A percentile compares a stretch with the other conserved stretches of the same genome.
Evolutionary conservation across 2,329 filamentous ascomycete species (phyloP).

Genomic region (Microsporum canis): DNA sequence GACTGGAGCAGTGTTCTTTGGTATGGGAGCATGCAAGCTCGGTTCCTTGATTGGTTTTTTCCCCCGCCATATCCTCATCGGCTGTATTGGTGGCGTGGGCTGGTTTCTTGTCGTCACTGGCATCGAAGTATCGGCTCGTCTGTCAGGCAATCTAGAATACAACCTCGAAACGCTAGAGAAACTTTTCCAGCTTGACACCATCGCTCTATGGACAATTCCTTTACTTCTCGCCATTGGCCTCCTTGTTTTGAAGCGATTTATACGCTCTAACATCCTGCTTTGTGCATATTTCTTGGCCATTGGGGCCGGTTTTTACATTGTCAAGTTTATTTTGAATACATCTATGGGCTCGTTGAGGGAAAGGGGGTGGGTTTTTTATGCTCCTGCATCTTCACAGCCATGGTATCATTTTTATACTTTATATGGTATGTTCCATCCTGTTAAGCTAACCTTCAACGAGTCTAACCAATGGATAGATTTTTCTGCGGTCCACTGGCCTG

Average conservation of each 20-base stretch:
- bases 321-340: conserved; percentile 46
- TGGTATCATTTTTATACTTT: conserved; percentile 98
- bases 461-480: conserved; percentile 48
- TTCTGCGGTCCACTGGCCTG: conserved; percentile 67
- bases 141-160: conserved; percentile 77
- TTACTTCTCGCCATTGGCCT: conserved; percentile 64
- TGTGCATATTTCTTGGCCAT: conserved; percentile 80
- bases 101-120: conserved; percentile 90
- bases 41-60: conserved; percentile 96
- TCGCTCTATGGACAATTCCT: conserved; percentile 74
- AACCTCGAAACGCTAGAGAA: conserved; percentile 63
- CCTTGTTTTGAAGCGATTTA: conserved; percentile 62
- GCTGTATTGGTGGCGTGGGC: conserved; percentile 92
- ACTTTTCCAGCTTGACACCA: conserved; percentile 60
- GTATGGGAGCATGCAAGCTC: conserved; percentile 75
- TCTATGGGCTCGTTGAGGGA: conserved; percentile 56
- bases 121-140: conserved; percentile 80
- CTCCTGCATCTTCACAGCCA: conserved; percentile 70
- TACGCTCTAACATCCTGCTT: conserved; percentile 73
- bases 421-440: conserved; percentile 54
- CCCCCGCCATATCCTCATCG: conserved; percentile 87
- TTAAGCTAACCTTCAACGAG: neutral
- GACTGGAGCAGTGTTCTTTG: conserved; percentile 82
- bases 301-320: conserved; percentile 45
- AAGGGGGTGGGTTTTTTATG: conserved; percentile 82